phyloP scores from a whole-genome alignment of 169 alveolate genomes.

The Babesia bovis region DNA sequence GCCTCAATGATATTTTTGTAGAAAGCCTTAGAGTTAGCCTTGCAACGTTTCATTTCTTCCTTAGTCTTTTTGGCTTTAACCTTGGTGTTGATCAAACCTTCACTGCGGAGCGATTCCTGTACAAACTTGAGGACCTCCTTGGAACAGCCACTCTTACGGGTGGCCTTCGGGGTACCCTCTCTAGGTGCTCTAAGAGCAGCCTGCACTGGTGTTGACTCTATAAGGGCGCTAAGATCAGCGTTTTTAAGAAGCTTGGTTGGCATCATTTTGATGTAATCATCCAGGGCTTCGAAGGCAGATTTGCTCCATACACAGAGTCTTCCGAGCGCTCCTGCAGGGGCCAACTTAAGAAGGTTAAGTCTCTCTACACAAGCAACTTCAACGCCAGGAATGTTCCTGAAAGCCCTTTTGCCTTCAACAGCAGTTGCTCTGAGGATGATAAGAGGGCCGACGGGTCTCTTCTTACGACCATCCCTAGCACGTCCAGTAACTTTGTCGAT shows the following conservation, averaged over 20 bases:
- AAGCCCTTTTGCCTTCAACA: conserved; percentile 90
- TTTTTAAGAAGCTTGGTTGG: conserved; percentile 62
- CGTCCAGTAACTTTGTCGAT: conserved; percentile 87
- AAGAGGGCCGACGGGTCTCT: conserved; percentile 95
- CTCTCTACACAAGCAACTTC: conserved; percentile 94
- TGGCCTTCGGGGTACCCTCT: neutral
- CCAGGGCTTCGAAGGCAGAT: conserved; percentile 91
- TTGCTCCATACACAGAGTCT: conserved; percentile 96
- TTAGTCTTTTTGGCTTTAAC: conserved; percentile 18
- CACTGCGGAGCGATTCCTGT: conserved; percentile 17
- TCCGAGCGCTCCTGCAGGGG: conserved; percentile 99
- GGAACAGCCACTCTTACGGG: conserved; percentile 18
- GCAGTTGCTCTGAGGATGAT: conserved; percentile 92
- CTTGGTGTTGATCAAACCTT: conserved; percentile 14
- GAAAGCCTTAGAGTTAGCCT: conserved; percentile 47
- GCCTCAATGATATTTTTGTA: conserved; percentile 26
- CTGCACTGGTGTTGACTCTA: conserved; percentile 95
- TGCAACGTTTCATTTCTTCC: conserved; percentile 28
- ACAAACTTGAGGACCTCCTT: conserved; percentile 43
- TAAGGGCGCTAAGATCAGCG: conserved; percentile 94
- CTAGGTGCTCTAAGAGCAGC: conserved; percentile 26
- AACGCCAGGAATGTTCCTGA: conserved; percentile 98
- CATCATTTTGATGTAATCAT: conserved; percentile 32
- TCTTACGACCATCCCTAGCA: conserved; percentile 93
- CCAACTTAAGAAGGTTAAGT: conserved; percentile 94